A percentile compares a stretch with the other conserved stretches of the same genome.
These are phyloP conservation scores for Zopfia rhizophila DNA, from an alignment of 2,329 filamentous ascomycete species.

Conservation along the genomic window DNA sequence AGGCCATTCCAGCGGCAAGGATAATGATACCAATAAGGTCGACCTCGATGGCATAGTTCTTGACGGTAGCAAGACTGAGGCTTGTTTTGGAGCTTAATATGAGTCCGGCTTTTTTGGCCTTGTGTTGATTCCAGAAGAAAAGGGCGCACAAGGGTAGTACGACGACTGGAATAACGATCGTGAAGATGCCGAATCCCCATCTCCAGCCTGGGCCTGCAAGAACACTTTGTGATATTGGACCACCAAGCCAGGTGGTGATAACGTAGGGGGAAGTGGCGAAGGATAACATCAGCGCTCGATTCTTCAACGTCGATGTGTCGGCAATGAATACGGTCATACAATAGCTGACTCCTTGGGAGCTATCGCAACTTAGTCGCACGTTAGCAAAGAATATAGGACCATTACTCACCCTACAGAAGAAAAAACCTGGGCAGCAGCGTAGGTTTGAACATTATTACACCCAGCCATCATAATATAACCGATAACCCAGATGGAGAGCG, in stretches of 20 bases:
- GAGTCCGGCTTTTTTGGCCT: conserved; percentile 66
- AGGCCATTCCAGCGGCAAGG: conserved; percentile 66
- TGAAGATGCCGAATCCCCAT: conserved; percentile 74
- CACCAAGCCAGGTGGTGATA: conserved; percentile 71
- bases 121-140: conserved; percentile 66
- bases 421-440: conserved; percentile 72
- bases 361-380: not conserved
- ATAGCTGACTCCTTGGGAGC: conserved; percentile 50
- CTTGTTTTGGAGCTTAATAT: conserved; percentile 58
- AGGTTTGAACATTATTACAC: conserved; percentile 67
- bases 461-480: conserved; percentile 72
- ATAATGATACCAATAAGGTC: conserved; percentile 71
- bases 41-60: conserved; percentile 69
- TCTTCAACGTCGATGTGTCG: conserved; percentile 71
- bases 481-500: conserved; percentile 35
- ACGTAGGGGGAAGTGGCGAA: conserved; percentile 72
- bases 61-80: conserved; percentile 52
- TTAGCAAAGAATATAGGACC: conserved; percentile 47
- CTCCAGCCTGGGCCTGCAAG: conserved; percentile 67
- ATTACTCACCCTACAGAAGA: conserved; percentile 69
- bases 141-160: conserved; percentile 68
- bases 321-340: conserved; percentile 72
- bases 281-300: conserved; percentile 71
- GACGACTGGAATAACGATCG: conserved; percentile 71
- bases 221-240: conserved; percentile 66